These are phyloP conservation scores for Malassezia furfur DNA, from an alignment of 1,284 basidiomycete species.

Conservation along the genomic window DNA sequence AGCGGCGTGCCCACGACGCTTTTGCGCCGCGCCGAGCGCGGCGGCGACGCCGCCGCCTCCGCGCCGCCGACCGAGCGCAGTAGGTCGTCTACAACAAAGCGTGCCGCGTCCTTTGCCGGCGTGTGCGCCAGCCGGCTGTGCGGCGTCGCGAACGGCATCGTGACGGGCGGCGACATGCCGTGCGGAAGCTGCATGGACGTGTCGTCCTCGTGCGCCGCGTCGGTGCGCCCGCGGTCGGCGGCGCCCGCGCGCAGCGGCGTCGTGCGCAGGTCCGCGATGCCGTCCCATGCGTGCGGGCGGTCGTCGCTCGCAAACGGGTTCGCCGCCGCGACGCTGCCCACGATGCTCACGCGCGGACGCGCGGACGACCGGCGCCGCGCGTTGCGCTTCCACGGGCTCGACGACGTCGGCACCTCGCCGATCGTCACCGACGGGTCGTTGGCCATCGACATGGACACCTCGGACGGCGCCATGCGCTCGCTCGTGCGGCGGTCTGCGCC, in stretches of 20 bases:
- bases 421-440: conserved; percentile 15
- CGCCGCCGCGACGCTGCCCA: background rate
- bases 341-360: conserved; percentile 15
- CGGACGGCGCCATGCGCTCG: conserved; percentile 10
- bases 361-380: conserved; percentile 12
- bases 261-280: conserved; percentile 63
- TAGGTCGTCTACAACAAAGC: conserved; percentile 41
- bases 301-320: conserved; percentile 35
- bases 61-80: conserved; percentile 32
- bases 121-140: conserved; percentile 58
- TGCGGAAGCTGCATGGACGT: conserved; percentile 50
- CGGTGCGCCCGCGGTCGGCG: conserved; percentile 1
- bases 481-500: conserved; percentile 57
- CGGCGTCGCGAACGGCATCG: conserved; percentile 71
- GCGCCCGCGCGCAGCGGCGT: conserved; percentile 50
- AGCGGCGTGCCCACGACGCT: conserved; percentile 31
- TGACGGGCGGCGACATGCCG: conserved; percentile 76
- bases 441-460: conserved; percentile 15
- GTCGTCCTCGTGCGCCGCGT: conserved; percentile 49
- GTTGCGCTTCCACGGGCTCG: conserved; percentile 11
- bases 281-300: conserved; percentile 55
- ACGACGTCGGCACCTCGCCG: conserved; percentile 6
- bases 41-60: background rate
- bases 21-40: conserved; percentile 15
- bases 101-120: conserved; percentile 48